phyloP scores from a whole-genome alignment of 1,139 yeast species.

The Geotrichum histeridarum region DNA sequence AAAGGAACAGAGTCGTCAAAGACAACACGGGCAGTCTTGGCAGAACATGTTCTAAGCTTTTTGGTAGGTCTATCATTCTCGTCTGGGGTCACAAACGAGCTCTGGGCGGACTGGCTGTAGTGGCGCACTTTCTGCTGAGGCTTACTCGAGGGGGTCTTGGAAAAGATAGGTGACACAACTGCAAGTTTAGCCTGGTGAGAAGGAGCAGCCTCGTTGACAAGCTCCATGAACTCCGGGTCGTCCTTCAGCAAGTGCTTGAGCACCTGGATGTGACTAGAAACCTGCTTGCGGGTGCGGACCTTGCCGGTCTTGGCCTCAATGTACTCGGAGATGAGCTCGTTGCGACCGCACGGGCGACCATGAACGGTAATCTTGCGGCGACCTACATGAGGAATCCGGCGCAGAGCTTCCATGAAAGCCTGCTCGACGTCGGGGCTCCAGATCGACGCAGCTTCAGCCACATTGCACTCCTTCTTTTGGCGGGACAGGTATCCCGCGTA shows the following conservation, averaged over 20 bases:
- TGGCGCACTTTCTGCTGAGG: conserved; percentile 14
- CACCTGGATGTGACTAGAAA: conserved; percentile 88
- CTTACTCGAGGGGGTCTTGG: conserved; percentile 24
- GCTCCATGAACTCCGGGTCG: conserved; percentile 39
- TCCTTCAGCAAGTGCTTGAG: conserved; percentile 68
- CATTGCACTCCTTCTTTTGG: conserved; percentile 33
- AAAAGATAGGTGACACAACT: conserved; percentile 30
- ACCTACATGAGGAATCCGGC: conserved; percentile 82
- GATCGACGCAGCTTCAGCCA: conserved; percentile 40
- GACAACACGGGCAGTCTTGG: not conserved
- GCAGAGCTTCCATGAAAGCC: conserved; percentile 82
- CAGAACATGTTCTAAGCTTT: not conserved
- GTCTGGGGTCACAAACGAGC: conserved; percentile 8
- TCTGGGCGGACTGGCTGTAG: conserved; percentile 7
- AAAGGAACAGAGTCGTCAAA: conserved; percentile 3
- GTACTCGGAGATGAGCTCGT: conserved; percentile 83
- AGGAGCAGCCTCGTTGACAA: conserved; percentile 32
- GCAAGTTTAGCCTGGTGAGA: conserved; percentile 19
- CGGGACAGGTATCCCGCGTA: conserved; percentile 37
- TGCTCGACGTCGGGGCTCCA: conserved; percentile 81
- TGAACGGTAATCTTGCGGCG: conserved; percentile 77
- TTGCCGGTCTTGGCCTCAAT: conserved; percentile 76
- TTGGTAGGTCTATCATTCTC: conserved; percentile 1
- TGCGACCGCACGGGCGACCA: conserved; percentile 85
- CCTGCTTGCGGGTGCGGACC: conserved; percentile 81